Percentiles rank a stretch among this genome's conserved stretches.
These are phyloP conservation scores for Endoconidiophora laricicola DNA, from an alignment of 2,329 filamentous ascomycete species.

Conservation along the genomic window DNA sequence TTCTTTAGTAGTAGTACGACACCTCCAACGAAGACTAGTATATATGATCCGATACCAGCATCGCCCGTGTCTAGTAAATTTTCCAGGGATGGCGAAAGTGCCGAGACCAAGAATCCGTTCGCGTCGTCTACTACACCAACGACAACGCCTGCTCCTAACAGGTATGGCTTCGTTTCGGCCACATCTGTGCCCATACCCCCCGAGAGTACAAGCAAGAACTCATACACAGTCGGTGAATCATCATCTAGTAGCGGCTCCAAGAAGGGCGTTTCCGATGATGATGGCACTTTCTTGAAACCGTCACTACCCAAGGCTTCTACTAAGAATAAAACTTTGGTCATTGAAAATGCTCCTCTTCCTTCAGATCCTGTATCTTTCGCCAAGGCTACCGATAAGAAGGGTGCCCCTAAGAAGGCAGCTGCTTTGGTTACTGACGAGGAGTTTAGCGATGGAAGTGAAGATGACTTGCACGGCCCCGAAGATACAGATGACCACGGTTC, in stretches of 20 bases:
- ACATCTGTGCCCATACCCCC: conserved; percentile 31
- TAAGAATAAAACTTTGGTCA: conserved; percentile 15
- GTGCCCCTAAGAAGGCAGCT: not conserved
- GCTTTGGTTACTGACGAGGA: conserved; percentile 17
- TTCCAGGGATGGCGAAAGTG: not conserved
- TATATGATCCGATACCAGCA: not conserved
- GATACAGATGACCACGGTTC: conserved; percentile 31
- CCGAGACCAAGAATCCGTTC: conserved; percentile 4
- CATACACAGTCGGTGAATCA: conserved; percentile 32
- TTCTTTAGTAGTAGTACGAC: conserved; percentile 1
- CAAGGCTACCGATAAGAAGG: conserved; percentile 14
- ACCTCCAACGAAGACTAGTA: conserved; percentile 2
- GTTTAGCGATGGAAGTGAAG: conserved; percentile 25
- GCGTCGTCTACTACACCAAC: conserved; percentile 31
- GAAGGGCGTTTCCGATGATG: conserved; percentile 11
- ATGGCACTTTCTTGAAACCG: conserved; percentile 8
- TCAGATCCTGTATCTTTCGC: conserved; percentile 26
- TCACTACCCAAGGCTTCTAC: conserved; percentile 4
- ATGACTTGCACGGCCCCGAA: conserved; percentile 24
- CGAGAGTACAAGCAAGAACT: conserved; percentile 36
- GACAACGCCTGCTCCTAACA: conserved; percentile 32
- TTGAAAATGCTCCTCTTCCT: conserved; percentile 25
- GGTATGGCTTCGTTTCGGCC: conserved; percentile 25
- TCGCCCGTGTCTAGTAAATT: conserved; percentile 5
- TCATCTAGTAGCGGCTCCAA: conserved; percentile 25